A percentile compares a stretch with the other conserved stretches of the same genome.
These are phyloP conservation scores for Protostelium mycophagum DNA, from an alignment of 78 protist species.

Conservation along the genomic window DNA sequence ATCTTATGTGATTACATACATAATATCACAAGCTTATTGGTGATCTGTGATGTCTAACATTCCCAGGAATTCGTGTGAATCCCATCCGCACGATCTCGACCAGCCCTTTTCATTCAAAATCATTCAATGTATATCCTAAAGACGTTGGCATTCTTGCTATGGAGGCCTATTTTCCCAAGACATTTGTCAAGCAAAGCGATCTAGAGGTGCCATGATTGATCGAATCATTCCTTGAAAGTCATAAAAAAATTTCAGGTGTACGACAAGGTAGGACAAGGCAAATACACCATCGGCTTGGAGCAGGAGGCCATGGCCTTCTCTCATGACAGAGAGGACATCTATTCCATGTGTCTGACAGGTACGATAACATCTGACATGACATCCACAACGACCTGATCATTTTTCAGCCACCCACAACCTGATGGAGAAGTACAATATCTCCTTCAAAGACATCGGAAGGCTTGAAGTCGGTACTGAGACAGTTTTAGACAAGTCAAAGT, in stretches of 20 bases:
- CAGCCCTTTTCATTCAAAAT: neutral
- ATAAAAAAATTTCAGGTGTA: constrained; percentile 2
- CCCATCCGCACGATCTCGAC: neutral
- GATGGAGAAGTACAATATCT: constrained; percentile 60
- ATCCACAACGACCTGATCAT: neutral
- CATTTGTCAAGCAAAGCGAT: constrained; percentile 73
- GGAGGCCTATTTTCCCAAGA: constrained; percentile 87
- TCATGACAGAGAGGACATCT: constrained; percentile 89
- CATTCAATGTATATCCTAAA: constrained; percentile 9
- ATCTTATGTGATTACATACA: too few relatives aligned
- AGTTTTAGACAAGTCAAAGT: constrained; percentile 86
- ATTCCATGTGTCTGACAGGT: constrained; percentile 83
- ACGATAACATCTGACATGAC: neutral
- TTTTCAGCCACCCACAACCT: constrained; percentile 51
- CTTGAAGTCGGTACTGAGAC: constrained; percentile 96
- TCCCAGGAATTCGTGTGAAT: too few relatives aligned
- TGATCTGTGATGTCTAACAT: too few relatives aligned
- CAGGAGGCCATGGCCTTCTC: constrained; percentile 84
- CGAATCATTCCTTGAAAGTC: neutral
- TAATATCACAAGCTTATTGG: too few relatives aligned
- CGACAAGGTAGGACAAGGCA: constrained; percentile 81
- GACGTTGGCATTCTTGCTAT: constrained; percentile 88
- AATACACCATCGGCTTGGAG: constrained; percentile 94
- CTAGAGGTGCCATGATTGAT: constrained; percentile 24
- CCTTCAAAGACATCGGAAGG: constrained; percentile 77